Evolutionary conservation across 2,329 filamentous ascomycete species (phyloP), one percentile per base, ranked within the genome.

Genomic region (Aspergillus fijiensis): DNA sequence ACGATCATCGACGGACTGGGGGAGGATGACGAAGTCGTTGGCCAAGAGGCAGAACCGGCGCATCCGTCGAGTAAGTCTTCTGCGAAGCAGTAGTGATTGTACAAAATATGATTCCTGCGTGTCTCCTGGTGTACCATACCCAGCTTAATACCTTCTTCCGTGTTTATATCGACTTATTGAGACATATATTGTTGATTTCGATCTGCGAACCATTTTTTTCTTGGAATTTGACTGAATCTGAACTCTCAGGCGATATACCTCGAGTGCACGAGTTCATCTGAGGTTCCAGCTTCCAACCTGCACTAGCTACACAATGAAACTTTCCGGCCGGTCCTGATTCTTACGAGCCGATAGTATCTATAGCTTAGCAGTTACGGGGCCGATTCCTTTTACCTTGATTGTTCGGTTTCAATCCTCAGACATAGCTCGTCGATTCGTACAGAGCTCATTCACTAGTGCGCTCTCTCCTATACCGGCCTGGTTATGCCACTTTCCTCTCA

Each of bases 1-100:
- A 42, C 60, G 29, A 49, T 63, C n/a, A 61, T 70, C 21, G 57
- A 71, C 12, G 66, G 66, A 61, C 68, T 71, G 53, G 45, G 45
- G 31, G 51, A 27, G 25, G 56, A 52, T 53, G 50, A 51, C 12
- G 49, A 53, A 39, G 35, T 25, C 23, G 23, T 47, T 45, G 39
- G 4, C 16, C n/a, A 31, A 27, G 52, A 48, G 31, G 49, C 9
- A n/a, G 47, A 51, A 49, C 55, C 49, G 33, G 53, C n/a, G 39
- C 39, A 58, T 35, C 12, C 50, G 29, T 59, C 47, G 29, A 55
- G 51, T 33, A 59, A 59, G 51, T 48, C 57, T 7, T 59, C 57
- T 35, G 39, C 51, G 9, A 50, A n/a, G 42, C 54, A 52, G 42
- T 58, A 52, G 39, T 50, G 19, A 47, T 19, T 23, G 12, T 57